phyloP scores from a whole-genome alignment of 2,329 filamentous ascomycete genomes.

The Aspergillus quadrilineatus region DNA sequence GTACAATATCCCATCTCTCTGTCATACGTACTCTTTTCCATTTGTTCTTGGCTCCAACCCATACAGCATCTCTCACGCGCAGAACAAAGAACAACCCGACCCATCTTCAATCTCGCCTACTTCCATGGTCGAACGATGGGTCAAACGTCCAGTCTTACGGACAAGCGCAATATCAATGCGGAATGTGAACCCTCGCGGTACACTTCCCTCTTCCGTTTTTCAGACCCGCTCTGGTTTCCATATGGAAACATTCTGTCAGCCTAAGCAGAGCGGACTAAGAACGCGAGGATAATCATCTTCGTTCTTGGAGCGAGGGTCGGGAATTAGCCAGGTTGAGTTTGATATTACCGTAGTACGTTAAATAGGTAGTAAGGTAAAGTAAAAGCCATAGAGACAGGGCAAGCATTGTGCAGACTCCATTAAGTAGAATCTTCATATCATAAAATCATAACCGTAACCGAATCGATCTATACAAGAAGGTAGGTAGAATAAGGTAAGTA shows the following conservation, averaged over 20 bases:
- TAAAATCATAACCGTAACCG: conserved; percentile 16
- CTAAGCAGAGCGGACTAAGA: conserved; percentile 58
- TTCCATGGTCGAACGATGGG: conserved; percentile 51
- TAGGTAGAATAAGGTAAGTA: not conserved
- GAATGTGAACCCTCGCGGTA: conserved; percentile 33
- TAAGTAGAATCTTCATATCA: conserved; percentile 15
- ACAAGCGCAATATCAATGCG: conserved; percentile 51
- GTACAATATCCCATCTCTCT: conserved; percentile 21
- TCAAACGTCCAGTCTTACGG: conserved; percentile 34
- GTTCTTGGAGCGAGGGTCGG: not conserved
- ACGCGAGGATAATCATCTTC: conserved; percentile 49
- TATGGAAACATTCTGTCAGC: conserved; percentile 35
- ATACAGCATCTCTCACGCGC: conserved; percentile 9
- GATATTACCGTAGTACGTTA: too few relatives aligned
- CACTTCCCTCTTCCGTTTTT: conserved; percentile 48
- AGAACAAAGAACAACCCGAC: conserved; percentile 47
- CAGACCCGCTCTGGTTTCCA: conserved; percentile 52
- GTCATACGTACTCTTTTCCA: conserved; percentile 1
- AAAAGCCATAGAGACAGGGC: not conserved
- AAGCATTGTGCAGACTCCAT: not conserved
- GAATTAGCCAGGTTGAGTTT: not conserved
- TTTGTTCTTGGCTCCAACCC: conserved; percentile 5
- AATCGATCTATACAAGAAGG: conserved; percentile 14
- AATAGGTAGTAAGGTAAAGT: not conserved
- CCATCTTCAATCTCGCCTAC: conserved; percentile 47